Evolutionary conservation across 371 early-diverging fungal genomes (phyloP).

Genomic region (Gilbertella persicaria): DNA sequence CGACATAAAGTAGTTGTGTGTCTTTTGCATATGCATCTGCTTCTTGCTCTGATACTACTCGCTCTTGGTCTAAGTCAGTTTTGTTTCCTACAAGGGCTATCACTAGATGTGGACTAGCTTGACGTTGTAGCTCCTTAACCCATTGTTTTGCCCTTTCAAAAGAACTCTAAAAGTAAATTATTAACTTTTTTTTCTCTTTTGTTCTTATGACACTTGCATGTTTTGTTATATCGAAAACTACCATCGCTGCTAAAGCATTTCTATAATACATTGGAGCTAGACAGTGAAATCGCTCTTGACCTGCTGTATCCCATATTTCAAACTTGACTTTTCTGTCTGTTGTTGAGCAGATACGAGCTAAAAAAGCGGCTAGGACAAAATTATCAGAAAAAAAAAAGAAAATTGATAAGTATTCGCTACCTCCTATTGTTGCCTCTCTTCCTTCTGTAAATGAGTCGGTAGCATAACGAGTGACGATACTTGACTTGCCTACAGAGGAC

Average conservation of each 20-base stretch:
- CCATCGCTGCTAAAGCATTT: conserved; percentile 95
- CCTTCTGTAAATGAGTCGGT: conserved; percentile 92
- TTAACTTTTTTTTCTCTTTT: background rate
- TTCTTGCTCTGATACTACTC: conserved; percentile 51
- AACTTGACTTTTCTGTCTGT: conserved; percentile 73
- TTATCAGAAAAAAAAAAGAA: background rate
- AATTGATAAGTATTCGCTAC: conserved; percentile 32
- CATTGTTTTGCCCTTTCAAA: conserved; percentile 96
- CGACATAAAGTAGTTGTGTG: conserved; percentile 59
- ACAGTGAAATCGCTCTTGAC: conserved; percentile 86
- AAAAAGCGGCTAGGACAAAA: conserved; percentile 66
- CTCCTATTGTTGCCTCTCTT: conserved; percentile 96
- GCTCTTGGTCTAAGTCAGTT: conserved; percentile 66
- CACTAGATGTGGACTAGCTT: conserved; percentile 90
- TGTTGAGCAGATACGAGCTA: conserved; percentile 66
- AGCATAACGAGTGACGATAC: conserved; percentile 81
- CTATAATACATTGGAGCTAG: conserved; percentile 99
- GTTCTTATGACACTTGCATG: conserved; percentile 52
- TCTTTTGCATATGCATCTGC: conserved; percentile 79
- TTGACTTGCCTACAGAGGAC: conserved; percentile 86
- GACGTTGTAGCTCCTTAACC: conserved; percentile 95
- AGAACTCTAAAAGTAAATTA: conserved; percentile 60
- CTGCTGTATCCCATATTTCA: conserved; percentile 96
- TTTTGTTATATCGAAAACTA: conserved; percentile 95
- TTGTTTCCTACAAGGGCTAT: conserved; percentile 97